Percentiles rank a stretch among this genome's conserved stretches.
phyloP scores from a whole-genome alignment of 176 grass and related monocot species.

The Bromus sterilis region DNA sequence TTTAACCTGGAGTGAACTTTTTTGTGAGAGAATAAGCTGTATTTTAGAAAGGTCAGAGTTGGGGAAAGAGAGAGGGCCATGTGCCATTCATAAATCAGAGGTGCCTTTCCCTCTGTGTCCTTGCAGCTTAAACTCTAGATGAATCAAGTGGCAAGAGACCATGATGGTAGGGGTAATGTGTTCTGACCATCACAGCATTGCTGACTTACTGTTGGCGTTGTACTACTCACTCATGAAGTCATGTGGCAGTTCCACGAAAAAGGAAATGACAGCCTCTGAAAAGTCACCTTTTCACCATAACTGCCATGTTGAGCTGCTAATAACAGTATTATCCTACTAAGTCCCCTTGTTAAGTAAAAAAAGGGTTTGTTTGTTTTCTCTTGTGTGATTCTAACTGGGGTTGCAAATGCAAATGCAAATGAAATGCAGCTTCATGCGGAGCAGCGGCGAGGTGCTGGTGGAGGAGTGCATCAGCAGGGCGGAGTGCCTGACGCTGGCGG shows the following conservation, averaged over 20 bases:
- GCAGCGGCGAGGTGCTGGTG: conserved; percentile 72
- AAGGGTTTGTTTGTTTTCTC: no score
- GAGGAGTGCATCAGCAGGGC: conserved; percentile 78
- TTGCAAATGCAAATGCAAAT: no score
- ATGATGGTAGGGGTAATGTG: neutral
- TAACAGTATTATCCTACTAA: no score
- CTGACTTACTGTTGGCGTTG: neutral
- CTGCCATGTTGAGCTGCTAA: neutral
- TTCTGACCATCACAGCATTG: neutral
- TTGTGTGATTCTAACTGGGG: neutral
- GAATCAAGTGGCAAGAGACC: neutral
- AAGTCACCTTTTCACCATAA: neutral
- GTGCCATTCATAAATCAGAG: conserved; percentile 22
- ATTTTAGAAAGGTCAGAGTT: neutral
- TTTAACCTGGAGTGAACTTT: neutral
- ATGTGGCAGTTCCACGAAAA: neutral
- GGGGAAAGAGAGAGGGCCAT: conserved; percentile 20
- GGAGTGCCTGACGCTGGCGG: conserved; percentile 84
- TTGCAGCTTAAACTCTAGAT: neutral
- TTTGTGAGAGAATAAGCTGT: neutral
- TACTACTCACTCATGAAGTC: neutral
- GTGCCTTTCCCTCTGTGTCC: conserved; percentile 16
- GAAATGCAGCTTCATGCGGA: conserved; percentile 51
- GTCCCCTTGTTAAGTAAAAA: neutral
- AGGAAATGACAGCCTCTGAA: neutral